phyloP scores from a whole-genome alignment of 2,329 filamentous ascomycete species.

The Ascochyta clinopodiicola region DNA sequence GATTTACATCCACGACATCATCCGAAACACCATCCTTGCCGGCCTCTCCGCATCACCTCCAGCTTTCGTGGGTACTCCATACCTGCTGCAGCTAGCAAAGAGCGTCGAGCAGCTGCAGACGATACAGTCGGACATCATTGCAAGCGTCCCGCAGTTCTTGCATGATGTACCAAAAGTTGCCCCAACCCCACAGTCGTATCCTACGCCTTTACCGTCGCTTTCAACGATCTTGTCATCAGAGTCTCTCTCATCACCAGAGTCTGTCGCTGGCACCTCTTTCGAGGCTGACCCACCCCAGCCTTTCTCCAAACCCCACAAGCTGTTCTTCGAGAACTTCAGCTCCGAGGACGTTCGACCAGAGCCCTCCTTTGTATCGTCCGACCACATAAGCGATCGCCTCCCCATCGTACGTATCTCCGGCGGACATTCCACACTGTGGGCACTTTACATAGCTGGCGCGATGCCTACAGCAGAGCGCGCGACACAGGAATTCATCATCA shows the following conservation, averaged over 20 bases:
- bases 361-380: constrained; percentile 1
- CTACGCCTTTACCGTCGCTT: neutral
- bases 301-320: constrained; percentile 6
- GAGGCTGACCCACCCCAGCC: neutral
- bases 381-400: constrained; percentile 24
- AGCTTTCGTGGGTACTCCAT: constrained; percentile 26
- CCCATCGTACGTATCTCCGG: constrained; percentile 43
- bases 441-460: constrained; percentile 40
- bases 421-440: constrained; percentile 41
- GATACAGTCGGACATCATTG: constrained; percentile 42
- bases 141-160: constrained; percentile 45
- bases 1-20: constrained; percentile 46
- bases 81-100: constrained; percentile 29
- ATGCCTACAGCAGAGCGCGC: constrained; percentile 34
- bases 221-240: neutral
- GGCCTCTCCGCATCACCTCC: constrained; percentile 39
- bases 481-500: constrained; percentile 33
- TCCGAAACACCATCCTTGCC: constrained; percentile 38
- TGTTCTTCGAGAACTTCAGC: constrained; percentile 28
- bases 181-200: neutral
- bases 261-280: neutral
- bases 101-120: constrained; percentile 32
- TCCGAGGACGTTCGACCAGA: neutral
- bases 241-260: neutral
- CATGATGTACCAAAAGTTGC: constrained; percentile 37